phyloP scores from a whole-genome alignment of 176 grass and related monocot genomes.

The Hordeum vulgare region DNA sequence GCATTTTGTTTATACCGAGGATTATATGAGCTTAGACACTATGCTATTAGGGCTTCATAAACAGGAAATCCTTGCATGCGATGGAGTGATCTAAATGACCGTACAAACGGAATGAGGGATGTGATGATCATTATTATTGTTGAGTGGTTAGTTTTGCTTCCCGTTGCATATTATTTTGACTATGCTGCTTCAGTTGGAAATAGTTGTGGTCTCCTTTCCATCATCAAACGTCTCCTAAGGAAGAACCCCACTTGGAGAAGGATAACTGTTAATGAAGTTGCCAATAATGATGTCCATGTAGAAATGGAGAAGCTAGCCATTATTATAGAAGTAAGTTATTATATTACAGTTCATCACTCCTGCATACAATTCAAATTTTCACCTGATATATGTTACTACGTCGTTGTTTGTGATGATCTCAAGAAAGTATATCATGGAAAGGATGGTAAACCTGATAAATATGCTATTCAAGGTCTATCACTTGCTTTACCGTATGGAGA shows the following conservation, averaged over 20 bases:
- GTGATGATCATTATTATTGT: conserved; percentile 70
- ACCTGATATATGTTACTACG: conserved; percentile 31
- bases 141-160: conserved; percentile 77
- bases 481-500: conserved; percentile 89
- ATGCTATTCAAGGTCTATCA: conserved; percentile 80
- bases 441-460: conserved; percentile 88
- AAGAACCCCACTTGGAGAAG: conserved; percentile 26
- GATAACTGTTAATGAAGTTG: conserved; percentile 29
- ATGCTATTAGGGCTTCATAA: conserved; percentile 45
- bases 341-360: background rate
- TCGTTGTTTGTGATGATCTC: conserved; percentile 73
- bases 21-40: conserved; percentile 73
- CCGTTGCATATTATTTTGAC: conserved; percentile 66
- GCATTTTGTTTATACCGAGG: conserved; percentile 84
- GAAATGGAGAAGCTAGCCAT: conserved; percentile 71
- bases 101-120: conserved; percentile 67
- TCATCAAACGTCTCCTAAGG: conserved; percentile 35
- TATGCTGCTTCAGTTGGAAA: conserved; percentile 47
- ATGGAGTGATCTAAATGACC: conserved; percentile 71
- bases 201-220: conserved; percentile 24
- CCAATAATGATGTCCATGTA: conserved; percentile 29
- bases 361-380: background rate
- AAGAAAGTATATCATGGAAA: conserved; percentile 79
- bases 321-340: conserved; percentile 63
- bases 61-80: conserved; percentile 61